Evolutionary conservation across 2,329 filamentous ascomycete genomes (phyloP).

Genomic region (Fusarium tricinctum): DNA sequence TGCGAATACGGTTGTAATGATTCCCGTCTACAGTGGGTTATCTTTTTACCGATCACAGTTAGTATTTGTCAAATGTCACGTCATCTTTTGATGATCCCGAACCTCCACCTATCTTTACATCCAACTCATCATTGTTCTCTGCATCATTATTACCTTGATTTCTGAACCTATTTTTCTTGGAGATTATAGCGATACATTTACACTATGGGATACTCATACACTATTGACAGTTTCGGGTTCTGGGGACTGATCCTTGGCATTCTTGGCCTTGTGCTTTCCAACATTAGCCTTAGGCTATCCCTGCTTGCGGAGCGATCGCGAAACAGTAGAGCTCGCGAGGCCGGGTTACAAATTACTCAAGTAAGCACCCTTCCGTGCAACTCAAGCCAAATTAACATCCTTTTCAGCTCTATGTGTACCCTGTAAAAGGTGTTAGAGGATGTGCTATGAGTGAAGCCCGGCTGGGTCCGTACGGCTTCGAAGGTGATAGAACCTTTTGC

Average conservation of each 20-base stretch:
- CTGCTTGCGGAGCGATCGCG: neutral
- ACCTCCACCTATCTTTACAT: neutral
- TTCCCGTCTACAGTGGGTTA: neutral
- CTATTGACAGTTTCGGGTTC: neutral
- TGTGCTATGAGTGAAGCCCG: conserved; percentile 28
- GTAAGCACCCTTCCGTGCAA: neutral
- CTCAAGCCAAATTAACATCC: neutral
- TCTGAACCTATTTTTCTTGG: neutral
- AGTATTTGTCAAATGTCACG: neutral
- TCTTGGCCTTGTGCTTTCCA: neutral
- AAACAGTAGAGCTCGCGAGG: neutral
- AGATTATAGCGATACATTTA: neutral
- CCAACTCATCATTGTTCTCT: neutral
- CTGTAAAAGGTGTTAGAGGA: conserved; percentile 42
- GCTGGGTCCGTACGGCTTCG: conserved; percentile 32
- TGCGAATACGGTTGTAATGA: no score
- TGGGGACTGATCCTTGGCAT: neutral
- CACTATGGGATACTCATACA: no score
- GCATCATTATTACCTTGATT: neutral
- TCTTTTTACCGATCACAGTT: neutral
- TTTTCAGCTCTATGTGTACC: conserved; percentile 43
- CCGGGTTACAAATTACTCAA: conserved; percentile 37
- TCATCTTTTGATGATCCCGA: neutral
- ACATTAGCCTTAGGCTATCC: neutral
- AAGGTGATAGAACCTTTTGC: conserved; percentile 45